Percentiles rank a stretch among this genome's conserved stretches.
phyloP scores from a whole-genome alignment of 225 moss, liverwort and hornwort species.

The Sphagnum tenellum region DNA sequence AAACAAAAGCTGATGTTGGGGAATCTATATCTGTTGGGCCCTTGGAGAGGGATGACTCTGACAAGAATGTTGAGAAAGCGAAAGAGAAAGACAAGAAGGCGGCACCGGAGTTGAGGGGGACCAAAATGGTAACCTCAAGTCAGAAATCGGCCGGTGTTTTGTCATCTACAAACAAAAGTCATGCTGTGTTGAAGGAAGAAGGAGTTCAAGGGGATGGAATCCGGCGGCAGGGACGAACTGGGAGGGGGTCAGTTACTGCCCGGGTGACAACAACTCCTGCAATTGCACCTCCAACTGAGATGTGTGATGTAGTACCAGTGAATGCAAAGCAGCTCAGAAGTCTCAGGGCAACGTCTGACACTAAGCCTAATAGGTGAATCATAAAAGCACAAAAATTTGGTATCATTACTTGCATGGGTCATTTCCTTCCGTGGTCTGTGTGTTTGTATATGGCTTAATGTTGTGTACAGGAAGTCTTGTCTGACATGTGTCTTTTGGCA shows the following conservation, averaged over 20 bases:
- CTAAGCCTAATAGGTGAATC: constrained; percentile 29
- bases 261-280: constrained; percentile 26
- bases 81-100: constrained; percentile 77
- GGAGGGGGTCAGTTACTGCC: constrained; percentile 66
- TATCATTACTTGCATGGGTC: too few species aligned
- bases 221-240: constrained; percentile 91
- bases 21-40: constrained; percentile 46
- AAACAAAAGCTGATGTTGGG: constrained; percentile 48
- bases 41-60: constrained; percentile 67
- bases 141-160: constrained; percentile 61
- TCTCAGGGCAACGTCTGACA: constrained; percentile 54
- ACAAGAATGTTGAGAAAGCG: constrained; percentile 61
- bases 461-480: too few species aligned
- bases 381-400: too few species aligned
- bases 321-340: constrained; percentile 71
- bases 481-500: too few species aligned
- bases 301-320: constrained; percentile 42
- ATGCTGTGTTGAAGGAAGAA: constrained; percentile 54
- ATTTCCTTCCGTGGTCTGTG: too few species aligned
- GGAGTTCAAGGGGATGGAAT: constrained; percentile 73
- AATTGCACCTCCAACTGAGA: constrained; percentile 48
- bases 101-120: constrained; percentile 51
- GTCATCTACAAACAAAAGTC: constrained; percentile 47
- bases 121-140: constrained; percentile 30
- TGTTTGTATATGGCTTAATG: too few species aligned